Conservation (phyloP, 2,329 filamentous ascomycete species). For the Colletotrichum euphorbiae region DNA sequence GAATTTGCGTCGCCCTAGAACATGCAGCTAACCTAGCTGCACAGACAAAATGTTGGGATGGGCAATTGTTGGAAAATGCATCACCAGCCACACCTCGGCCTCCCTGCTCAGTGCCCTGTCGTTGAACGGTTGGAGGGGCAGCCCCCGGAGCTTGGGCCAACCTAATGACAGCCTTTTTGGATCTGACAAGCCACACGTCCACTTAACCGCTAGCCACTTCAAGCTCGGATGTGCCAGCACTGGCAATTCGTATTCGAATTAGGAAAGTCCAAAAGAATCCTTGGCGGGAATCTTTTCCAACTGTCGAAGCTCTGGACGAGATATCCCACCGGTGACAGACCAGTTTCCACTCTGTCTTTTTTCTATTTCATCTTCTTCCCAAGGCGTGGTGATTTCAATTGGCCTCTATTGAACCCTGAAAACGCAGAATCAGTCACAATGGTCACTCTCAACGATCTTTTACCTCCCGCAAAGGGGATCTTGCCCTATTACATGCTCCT, state of each 20-base stretch:
- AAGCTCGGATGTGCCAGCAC: not conserved
- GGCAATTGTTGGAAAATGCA: slow-evolving; percentile 30
- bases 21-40: slow-evolving; percentile 9
- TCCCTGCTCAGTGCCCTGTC: not conserved
- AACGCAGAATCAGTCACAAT: slow-evolving; percentile 47
- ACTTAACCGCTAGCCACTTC: not conserved
- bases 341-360: not conserved
- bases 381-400: not conserved
- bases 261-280: not conserved
- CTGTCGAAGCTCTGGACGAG: not conserved
- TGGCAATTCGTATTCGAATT: slow-evolving; percentile 2
- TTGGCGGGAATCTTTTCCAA: slow-evolving; percentile 3
- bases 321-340: not conserved
- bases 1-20: slow-evolving; percentile 3
- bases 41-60: slow-evolving; percentile 39
- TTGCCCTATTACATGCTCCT: slow-evolving; percentile 70
- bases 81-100: slow-evolving; percentile 36
- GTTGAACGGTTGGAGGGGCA: slow-evolving; percentile 22
- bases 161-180: not conserved
- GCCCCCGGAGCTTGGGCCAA: slow-evolving; percentile 26
- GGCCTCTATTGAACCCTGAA: not conserved
- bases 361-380: not conserved
- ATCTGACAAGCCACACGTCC: slow-evolving; percentile 2
- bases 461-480: slow-evolving; percentile 64
- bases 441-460: slow-evolving; percentile 58